Conservation (phyloP, 345 rosid genomes). For the Syzygium aromaticum region DNA sequence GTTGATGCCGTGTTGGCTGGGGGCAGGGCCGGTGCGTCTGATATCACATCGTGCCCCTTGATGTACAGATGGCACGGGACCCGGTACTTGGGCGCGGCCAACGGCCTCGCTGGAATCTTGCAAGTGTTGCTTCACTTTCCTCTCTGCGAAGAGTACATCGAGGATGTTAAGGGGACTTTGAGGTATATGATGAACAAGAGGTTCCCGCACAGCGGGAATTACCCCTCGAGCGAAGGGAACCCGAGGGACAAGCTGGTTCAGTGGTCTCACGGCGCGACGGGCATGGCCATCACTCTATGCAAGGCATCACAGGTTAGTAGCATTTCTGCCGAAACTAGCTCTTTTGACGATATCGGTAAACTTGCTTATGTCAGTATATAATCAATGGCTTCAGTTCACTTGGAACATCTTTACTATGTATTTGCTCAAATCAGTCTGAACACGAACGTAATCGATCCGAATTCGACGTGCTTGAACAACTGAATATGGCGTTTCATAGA, state of each 20-base stretch:
- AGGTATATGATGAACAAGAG: constrained; percentile 86
- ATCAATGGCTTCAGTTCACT: not conserved
- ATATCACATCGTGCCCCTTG: constrained; percentile 58
- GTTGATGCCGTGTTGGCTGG: constrained; percentile 77
- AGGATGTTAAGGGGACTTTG: constrained; percentile 68
- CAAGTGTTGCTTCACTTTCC: constrained; percentile 75
- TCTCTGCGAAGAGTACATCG: constrained; percentile 37
- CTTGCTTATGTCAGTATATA: not conserved
- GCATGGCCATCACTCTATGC: constrained; percentile 64
- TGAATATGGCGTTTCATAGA: no score
- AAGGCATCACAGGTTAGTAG: constrained; percentile 71
- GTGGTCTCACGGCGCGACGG: constrained; percentile 87
- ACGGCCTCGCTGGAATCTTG: constrained; percentile 88
- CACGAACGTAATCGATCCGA: no score
- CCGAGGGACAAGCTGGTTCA: constrained; percentile 79
- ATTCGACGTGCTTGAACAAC: no score
- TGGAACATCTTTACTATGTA: not conserved
- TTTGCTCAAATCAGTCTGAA: no score
- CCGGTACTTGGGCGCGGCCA: constrained; percentile 84
- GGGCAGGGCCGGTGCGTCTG: constrained; percentile 84
- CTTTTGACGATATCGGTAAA: not conserved
- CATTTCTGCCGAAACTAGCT: not conserved
- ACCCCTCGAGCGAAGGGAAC: constrained; percentile 88
- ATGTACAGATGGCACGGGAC: constrained; percentile 97
- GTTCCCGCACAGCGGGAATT: constrained; percentile 76